Evolutionary conservation across 2,329 filamentous ascomycete species (phyloP).

Genomic region (Helotiales sp.): DNA sequence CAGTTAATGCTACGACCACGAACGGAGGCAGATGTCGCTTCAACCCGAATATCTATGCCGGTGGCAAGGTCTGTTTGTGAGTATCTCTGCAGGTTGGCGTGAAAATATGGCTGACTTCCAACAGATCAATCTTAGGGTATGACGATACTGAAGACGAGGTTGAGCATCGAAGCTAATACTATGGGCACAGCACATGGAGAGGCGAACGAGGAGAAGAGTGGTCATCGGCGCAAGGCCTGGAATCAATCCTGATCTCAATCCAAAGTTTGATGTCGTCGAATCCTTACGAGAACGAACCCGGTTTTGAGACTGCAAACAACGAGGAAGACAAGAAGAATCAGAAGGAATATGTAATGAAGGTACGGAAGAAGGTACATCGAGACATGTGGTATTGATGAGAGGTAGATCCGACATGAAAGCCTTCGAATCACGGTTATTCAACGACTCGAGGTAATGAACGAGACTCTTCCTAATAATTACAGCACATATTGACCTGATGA

Average conservation of each 20-base stretch:
- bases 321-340: constrained; percentile 71
- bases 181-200: constrained; percentile 76
- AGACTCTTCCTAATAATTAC: no score
- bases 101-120: constrained; percentile 20
- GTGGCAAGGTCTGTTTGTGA: constrained; percentile 88
- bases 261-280: constrained; percentile 94
- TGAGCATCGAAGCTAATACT: not conserved
- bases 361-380: constrained; percentile 33
- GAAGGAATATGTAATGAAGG: constrained; percentile 77
- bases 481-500: no score
- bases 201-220: constrained; percentile 90
- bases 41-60: constrained; percentile 94
- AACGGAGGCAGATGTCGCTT: constrained; percentile 88
- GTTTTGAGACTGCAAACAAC: constrained; percentile 76
- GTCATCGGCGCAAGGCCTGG: constrained; percentile 93
- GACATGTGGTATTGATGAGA: constrained; percentile 9
- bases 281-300: constrained; percentile 95
- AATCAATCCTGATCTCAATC: constrained; percentile 92
- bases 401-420: constrained; percentile 87
- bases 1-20: constrained; percentile 73
- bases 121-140: constrained; percentile 83
- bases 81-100: constrained; percentile 36
- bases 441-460: no score
- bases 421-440: constrained; percentile 84
- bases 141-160: not conserved